Evolutionary conservation across 2,329 filamentous ascomycete species (phyloP).

Genomic region (Aspergillus ruber): DNA sequence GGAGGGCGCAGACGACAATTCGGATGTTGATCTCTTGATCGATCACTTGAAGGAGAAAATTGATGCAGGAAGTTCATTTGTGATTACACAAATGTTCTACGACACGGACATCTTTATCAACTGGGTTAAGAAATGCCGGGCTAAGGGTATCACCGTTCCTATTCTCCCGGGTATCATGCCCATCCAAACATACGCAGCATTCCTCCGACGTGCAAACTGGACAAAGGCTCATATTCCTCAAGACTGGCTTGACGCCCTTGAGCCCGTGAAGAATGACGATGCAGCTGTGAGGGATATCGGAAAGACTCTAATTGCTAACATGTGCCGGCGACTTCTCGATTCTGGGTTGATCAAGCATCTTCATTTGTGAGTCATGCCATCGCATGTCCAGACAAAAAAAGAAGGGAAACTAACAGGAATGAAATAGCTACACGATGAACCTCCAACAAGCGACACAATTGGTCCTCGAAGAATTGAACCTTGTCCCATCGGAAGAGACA

Average conservation of each 20-base stretch:
- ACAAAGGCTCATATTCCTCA: constrained; percentile 79
- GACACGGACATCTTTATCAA: constrained; percentile 90
- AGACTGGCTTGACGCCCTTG: constrained; percentile 72
- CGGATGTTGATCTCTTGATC: constrained; percentile 75
- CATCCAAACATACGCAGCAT: constrained; percentile 91
- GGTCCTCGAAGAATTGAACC: constrained; percentile 81
- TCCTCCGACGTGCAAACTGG: constrained; percentile 82
- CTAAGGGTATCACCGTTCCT: constrained; percentile 72
- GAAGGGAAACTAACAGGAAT: background rate
- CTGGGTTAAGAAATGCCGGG: constrained; percentile 83
- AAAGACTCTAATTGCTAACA: constrained; percentile 75
- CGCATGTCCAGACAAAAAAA: background rate
- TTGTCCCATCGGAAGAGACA: constrained; percentile 69
- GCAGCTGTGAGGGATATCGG: constrained; percentile 84
- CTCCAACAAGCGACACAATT: constrained; percentile 88
- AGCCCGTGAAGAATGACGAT: constrained; percentile 96
- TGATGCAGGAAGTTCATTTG: constrained; percentile 85
- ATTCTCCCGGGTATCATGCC: constrained; percentile 88
- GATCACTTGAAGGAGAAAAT: constrained; percentile 96
- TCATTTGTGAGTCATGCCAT: constrained; percentile 60
- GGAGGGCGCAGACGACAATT: constrained; percentile 90
- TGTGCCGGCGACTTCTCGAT: constrained; percentile 80
- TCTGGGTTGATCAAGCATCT: constrained; percentile 77
- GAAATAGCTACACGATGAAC: constrained; percentile 88
- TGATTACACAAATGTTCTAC: constrained; percentile 99